Evolutionary conservation across 208 protist genomes (phyloP), one percentile per base, ranked within the genome.

Genomic region (Acanthamoeba rhysodes): DNA sequence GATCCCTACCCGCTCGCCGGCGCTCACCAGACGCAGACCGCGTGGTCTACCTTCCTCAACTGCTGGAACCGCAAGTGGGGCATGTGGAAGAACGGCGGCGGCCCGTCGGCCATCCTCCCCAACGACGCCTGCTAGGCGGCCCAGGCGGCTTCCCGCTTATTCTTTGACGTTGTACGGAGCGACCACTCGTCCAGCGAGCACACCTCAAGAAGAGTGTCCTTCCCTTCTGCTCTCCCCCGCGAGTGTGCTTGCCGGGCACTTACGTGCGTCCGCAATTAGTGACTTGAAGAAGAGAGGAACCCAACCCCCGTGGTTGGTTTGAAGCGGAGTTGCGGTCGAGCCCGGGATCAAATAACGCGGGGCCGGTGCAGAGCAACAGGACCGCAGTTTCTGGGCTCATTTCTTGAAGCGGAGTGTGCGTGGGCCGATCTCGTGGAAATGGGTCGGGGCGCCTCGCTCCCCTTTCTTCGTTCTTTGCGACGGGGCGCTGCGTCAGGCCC

Each of bases 41-140:
- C 82, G 41, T 90, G 82, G 82, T 10, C 27, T 2, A n/a, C 0
- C 10, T 90, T 90, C 82, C 82, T 90, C 57, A 59, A 68, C 82
- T 90, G 82, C 57, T 90, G 50, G 50, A 48, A 66, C 82, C 8
- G n/a, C 55, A 59, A 90, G 82, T 90, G 82, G 82, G 82, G 82
- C 82, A 34, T 32, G 55, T 90, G 82, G 82, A 70, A 34, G 55
- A 90, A 90, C 82, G 41, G 32, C 16, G 29, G 0, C n/a, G 82
- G 82, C 3, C n/a, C 82, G 20, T 59, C 82, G 29, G 48, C 57
- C 82, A 66, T 90, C 55, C 48, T 70, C 32, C 82, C 82, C 82
- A 90, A 90, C 82, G 50, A 90, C 32, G 55, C 48, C 20, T 90
- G 82, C 82, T 84, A 72, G 29, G 37, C 37, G 37, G 37, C 37